These are phyloP conservation scores for Mycena maculata DNA, from an alignment of 768 basidiomycete genomes.

Conservation along the genomic window DNA sequence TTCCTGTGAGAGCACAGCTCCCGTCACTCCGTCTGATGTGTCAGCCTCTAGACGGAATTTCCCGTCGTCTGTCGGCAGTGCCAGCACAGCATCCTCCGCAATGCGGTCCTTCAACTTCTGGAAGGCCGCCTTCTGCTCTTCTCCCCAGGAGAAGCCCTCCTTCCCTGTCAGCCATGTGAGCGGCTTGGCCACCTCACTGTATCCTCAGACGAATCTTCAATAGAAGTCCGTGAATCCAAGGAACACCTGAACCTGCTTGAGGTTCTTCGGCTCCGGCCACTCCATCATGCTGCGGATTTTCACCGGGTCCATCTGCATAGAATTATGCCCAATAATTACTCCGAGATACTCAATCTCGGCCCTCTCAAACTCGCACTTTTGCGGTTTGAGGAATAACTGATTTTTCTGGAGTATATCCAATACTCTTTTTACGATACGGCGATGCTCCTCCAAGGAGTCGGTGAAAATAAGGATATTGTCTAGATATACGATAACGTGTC, in stretches of 20 bases:
- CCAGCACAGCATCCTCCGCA: too few species aligned
- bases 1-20: too few species aligned
- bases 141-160: neutral
- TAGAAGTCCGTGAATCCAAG: constrained; percentile 9
- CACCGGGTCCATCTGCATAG: too few species aligned
- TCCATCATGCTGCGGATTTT: neutral
- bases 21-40: too few species aligned
- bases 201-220: neutral
- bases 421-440: too few species aligned
- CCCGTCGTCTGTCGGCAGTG: too few species aligned
- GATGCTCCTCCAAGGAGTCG: too few species aligned
- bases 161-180: constrained; percentile 16
- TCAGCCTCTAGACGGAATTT: too few species aligned
- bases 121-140: neutral
- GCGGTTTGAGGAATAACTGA: neutral
- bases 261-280: neutral
- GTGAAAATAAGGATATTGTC: too few species aligned
- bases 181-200: neutral
- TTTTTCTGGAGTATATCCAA: neutral
- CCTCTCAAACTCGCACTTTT: neutral
- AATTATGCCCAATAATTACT: neutral
- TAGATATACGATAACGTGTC: too few species aligned
- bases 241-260: constrained; percentile 5
- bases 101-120: too few species aligned
- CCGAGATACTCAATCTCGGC: neutral